Evolutionary conservation across 2,329 filamentous ascomycete genomes (phyloP), one percentile per base, ranked within the genome.

Genomic region (Colletotrichum nymphaeae): DNA sequence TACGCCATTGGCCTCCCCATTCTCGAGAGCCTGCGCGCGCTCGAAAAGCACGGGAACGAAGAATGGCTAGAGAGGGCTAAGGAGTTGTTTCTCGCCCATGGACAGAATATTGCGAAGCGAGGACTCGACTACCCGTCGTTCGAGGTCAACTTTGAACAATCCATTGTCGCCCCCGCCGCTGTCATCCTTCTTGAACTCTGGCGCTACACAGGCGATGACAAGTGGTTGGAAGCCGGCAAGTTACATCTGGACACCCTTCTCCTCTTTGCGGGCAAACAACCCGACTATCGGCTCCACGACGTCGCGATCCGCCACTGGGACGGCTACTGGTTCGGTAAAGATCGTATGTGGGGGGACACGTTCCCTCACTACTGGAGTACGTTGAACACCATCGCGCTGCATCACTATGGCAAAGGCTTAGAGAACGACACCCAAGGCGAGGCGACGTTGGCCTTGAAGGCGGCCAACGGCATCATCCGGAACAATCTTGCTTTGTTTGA

Each of bases 121-220:
- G 70, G 73, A 8, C 69, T 46, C 5, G 37, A 63, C 8, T 73
- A 74, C 14, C 73, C 73, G 14, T 60, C 73, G 0, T 74, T 69
- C 12, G 73, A 74, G 32, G 73, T 74, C 19, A 74, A 74, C 26
- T 73, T 74, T 30, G 70, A 74, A 52, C 70, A 74, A 49, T 74
- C 73, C 3, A 73, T 73, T 22, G 70, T 74, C 7, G 73, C 73
- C 2, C 73, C 73, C n/a, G 73, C 73, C 19, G 70, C 73, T 14
- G 70, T 46, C 7, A 73, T 65, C 4, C 81, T 90, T 1, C 85
- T 87, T 28, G 88, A 90, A 78, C 82, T 90, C 8, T 81, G 83
- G 67, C 81, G 79, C 53, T 85, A 85, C 4, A 86, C 83, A 4
- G 80, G 81, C 0, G 83, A 89, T 66, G 8, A 65, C 4, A 80